These are phyloP conservation scores for Polygonum aviculare DNA, from an alignment of 148 eudicot genomes.

Conservation along the genomic window DNA sequence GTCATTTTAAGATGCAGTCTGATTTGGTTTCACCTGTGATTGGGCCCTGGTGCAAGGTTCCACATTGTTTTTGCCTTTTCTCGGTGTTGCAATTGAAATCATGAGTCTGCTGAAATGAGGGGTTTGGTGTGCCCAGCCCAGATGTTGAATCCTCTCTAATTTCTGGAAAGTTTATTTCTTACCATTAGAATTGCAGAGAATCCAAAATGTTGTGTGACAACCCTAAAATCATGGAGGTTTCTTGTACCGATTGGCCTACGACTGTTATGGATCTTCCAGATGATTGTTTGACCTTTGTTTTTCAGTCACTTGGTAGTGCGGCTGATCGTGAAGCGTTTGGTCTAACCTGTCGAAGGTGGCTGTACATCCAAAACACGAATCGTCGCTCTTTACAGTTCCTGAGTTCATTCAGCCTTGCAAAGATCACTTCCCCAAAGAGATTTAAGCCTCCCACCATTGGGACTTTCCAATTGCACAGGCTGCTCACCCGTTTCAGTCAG, in stretches of 20 bases:
- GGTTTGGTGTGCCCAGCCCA: background rate
- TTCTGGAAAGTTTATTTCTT: background rate
- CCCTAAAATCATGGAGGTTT: background rate
- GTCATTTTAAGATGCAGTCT: background rate
- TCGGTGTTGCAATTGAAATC: slow-evolving; percentile 1
- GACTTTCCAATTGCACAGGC: slow-evolving; percentile 27
- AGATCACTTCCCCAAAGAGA: slow-evolving; percentile 19
- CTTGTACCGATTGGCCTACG: slow-evolving; percentile 11
- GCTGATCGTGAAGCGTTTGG: slow-evolving; percentile 64
- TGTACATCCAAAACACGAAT: slow-evolving; percentile 47
- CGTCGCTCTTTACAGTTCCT: slow-evolving; percentile 42
- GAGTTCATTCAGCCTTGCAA: slow-evolving; percentile 33
- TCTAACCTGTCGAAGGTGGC: slow-evolving; percentile 59
- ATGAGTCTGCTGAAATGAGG: background rate
- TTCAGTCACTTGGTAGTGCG: slow-evolving; percentile 27
- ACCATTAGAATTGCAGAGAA: background rate
- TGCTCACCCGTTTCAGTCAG: slow-evolving; percentile 38
- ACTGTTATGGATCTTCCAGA: slow-evolving; percentile 53
- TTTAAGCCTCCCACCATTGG: slow-evolving; percentile 15
- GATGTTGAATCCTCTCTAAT: background rate
- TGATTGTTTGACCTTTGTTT: slow-evolving; percentile 51
- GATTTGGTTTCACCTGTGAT: background rate
- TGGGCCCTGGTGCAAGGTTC: slow-evolving; percentile 4
- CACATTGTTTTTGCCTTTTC: background rate
- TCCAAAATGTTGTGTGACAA: background rate